A percentile compares a stretch with the other conserved stretches of the same genome.
Conservation (phyloP, 176 grass and related monocot genomes). For the Avena eriantha region DNA sequence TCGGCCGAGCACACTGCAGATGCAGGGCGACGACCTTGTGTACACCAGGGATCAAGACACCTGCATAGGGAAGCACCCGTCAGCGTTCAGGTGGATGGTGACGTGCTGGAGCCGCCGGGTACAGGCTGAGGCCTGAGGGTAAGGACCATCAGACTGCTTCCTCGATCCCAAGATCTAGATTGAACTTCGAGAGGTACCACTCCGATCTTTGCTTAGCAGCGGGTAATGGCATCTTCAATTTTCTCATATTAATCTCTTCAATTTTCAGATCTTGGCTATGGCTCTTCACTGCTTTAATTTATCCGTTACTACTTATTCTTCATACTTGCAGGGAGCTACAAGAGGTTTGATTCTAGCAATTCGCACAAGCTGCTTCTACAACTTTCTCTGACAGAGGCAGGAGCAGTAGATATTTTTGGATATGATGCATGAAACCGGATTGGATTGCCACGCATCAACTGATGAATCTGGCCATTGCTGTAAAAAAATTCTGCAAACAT, state of each 20-base stretch:
- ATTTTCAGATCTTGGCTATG: background rate
- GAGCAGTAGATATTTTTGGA: too few relatives aligned
- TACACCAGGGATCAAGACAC: constrained; percentile 76
- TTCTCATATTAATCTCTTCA: background rate
- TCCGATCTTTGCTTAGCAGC: too few relatives aligned
- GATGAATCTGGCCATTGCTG: background rate
- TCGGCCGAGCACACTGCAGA: too few relatives aligned
- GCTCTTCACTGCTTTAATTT: background rate
- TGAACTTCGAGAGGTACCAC: too few relatives aligned
- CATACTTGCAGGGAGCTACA: too few relatives aligned
- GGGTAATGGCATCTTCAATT: background rate
- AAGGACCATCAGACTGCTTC: too few relatives aligned
- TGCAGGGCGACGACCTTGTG: constrained; percentile 40
- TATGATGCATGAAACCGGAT: background rate
- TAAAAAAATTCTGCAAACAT: background rate
- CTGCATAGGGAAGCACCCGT: constrained; percentile 66
- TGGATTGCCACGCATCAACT: background rate
- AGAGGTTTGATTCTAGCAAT: too few relatives aligned
- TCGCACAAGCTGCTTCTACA: background rate
- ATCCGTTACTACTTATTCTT: background rate
- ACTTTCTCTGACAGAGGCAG: background rate
- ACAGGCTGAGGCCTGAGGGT: too few relatives aligned
- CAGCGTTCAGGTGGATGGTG: constrained; percentile 56
- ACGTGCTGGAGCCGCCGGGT: constrained; percentile 58
- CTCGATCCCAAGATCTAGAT: too few relatives aligned